Percentiles rank a stretch among this genome's conserved stretches.
Conservation (phyloP, 306 rosid species). For the Sphenostylis stenocarpa region DNA sequence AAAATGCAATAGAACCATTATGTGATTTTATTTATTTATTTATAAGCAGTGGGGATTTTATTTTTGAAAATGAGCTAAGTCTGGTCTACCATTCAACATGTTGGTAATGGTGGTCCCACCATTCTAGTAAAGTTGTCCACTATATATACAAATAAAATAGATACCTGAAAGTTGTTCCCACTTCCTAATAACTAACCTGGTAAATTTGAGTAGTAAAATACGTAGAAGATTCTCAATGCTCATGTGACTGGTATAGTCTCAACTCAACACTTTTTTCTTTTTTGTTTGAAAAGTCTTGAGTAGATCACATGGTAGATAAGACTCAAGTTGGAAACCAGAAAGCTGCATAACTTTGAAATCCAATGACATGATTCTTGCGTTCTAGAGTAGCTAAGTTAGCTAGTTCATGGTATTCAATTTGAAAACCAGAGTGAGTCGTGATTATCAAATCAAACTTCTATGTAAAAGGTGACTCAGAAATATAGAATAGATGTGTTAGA, state of each 20-base stretch:
- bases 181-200: neutral
- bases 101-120: slow-evolving; percentile 27
- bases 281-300: neutral
- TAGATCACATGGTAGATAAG: neutral
- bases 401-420: slow-evolving; percentile 15
- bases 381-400: neutral
- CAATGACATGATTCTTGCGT: slow-evolving; percentile 9
- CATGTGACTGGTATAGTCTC: neutral
- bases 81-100: slow-evolving; percentile 19
- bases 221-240: slow-evolving; percentile 5
- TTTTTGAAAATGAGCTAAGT: neutral
- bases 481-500: slow-evolving; percentile 15
- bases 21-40: neutral
- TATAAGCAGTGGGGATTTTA: neutral
- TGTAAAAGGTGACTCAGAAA: slow-evolving; percentile 11
- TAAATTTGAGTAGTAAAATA: neutral
- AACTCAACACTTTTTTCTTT: neutral
- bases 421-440: neutral
- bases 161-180: neutral
- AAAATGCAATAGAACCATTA: neutral
- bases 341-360: neutral
- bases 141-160: slow-evolving; percentile 4
- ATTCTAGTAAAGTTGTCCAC: slow-evolving; percentile 29
- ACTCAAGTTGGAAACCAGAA: neutral
- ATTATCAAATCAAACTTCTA: slow-evolving; percentile 13